Percentiles rank a stretch among this genome's conserved stretches.
Evolutionary conservation across 768 basidiomycete species (phyloP).

Genomic region (Amanita rimosa): DNA sequence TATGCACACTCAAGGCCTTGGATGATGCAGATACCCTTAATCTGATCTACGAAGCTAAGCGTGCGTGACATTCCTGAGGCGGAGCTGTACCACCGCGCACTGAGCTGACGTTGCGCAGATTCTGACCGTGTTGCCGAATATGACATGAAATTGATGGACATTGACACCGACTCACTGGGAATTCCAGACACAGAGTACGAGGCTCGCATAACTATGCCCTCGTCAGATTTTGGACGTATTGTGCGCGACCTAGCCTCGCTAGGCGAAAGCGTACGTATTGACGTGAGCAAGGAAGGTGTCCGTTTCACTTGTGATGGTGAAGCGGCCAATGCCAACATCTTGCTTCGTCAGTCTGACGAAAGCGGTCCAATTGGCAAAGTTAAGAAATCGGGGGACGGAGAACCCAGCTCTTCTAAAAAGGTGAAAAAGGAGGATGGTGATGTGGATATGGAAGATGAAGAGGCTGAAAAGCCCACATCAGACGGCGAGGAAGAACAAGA

Average conservation of each 20-base stretch:
- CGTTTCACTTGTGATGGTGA: constrained; percentile 91
- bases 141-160: constrained; percentile 99
- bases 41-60: constrained; percentile 82
- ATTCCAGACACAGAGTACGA: constrained; percentile 99
- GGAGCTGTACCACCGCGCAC: neutral
- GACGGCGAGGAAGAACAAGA: constrained; percentile 41
- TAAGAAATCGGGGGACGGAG: constrained; percentile 24
- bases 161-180: constrained; percentile 87
- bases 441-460: constrained; percentile 31
- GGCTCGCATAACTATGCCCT: constrained; percentile 79
- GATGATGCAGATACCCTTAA: constrained; percentile 87
- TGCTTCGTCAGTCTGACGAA: constrained; percentile 66
- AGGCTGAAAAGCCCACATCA: constrained; percentile 37
- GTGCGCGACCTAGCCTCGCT: constrained; percentile 84
- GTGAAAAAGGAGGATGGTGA: constrained; percentile 35
- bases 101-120: constrained; percentile 31
- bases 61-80: constrained; percentile 32
- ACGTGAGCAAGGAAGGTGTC: constrained; percentile 92
- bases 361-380: constrained; percentile 30
- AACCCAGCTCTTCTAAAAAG: constrained; percentile 27
- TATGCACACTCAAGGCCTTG: constrained; percentile 79
- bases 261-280: constrained; percentile 92
- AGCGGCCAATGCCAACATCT: constrained; percentile 80
- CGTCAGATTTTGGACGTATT: constrained; percentile 83
- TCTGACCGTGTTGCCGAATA: constrained; percentile 94